Conservation (phyloP, 495 filamentous ascomycete species). For the Talaromyces thailandensis region DNA sequence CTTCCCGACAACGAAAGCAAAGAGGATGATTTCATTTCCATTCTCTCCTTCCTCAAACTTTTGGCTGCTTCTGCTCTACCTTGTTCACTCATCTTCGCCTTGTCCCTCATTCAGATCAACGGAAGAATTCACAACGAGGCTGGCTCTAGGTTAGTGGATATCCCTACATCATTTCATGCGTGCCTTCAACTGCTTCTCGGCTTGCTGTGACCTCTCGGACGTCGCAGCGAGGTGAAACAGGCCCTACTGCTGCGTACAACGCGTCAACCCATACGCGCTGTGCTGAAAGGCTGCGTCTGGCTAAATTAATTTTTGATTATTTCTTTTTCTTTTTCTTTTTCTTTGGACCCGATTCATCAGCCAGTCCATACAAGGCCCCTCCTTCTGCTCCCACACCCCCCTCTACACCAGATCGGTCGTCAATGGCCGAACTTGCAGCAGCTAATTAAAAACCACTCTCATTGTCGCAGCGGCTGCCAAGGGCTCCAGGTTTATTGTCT, state of each 20-base stretch:
- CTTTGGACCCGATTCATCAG: conserved; percentile 6
- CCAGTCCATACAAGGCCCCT: conserved; percentile 6
- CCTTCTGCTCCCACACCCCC: conserved; percentile 1
- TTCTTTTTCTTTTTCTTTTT: conserved; percentile 2
- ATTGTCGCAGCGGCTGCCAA: neutral
- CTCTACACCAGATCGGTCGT: neutral
- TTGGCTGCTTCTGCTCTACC: neutral
- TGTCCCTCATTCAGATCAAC: neutral
- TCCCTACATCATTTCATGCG: neutral
- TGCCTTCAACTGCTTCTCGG: neutral
- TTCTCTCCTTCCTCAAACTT: neutral
- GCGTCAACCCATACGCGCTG: conserved; percentile 3
- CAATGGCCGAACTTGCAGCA: neutral
- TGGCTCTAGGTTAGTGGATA: neutral
- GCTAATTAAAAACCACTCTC: neutral
- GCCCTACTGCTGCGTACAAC: neutral
- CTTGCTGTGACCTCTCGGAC: neutral
- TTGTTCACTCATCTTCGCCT: neutral
- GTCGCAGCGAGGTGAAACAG: conserved; percentile 1
- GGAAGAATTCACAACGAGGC: neutral
- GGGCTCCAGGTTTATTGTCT: neutral
- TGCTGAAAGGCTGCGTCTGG: conserved; percentile 34
- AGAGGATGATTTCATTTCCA: neutral
- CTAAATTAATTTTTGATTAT: conserved; percentile 9
- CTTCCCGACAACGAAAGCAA: neutral